Conservation (phyloP, 345 rosid species). For the Citrus cavaleriei region DNA sequence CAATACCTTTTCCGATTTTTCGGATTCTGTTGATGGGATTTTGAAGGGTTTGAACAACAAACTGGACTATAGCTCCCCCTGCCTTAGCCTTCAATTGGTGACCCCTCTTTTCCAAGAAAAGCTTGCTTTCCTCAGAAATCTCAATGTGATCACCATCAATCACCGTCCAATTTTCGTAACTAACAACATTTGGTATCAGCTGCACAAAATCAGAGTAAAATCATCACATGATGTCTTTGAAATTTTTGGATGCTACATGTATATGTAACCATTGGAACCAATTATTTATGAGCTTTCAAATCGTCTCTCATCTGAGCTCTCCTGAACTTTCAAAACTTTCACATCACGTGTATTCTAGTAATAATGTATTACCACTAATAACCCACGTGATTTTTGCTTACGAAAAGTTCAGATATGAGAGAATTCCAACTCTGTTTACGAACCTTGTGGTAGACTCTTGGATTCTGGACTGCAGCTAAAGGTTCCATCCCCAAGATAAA, state of each 20-base stretch:
- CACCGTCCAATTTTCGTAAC: constrained; percentile 68
- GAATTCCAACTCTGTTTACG: not conserved
- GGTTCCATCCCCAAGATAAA: constrained; percentile 80
- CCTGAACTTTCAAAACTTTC: no score
- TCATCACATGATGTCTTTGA: not conserved
- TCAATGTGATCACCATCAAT: constrained; percentile 77
- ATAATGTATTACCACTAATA: no score
- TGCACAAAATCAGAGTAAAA: constrained; percentile 31
- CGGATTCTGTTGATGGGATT: constrained; percentile 27
- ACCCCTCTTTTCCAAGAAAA: constrained; percentile 52
- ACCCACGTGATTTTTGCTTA: no score
- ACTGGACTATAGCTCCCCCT: constrained; percentile 74
- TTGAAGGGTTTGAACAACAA: constrained; percentile 55
- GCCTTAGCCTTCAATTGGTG: constrained; percentile 48
- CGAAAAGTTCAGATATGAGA: no score
- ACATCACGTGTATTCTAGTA: no score
- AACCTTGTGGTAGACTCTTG: constrained; percentile 84
- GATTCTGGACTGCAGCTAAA: constrained; percentile 65
- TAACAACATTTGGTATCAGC: constrained; percentile 72
- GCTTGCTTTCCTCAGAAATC: constrained; percentile 43
- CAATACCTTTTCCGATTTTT: constrained; percentile 28
- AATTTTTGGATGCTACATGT: not conserved
- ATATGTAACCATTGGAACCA: not conserved
- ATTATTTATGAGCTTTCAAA: no score
- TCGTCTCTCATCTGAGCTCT: no score